These are phyloP conservation scores for Mariannaea sp. DNA, from an alignment of 2,329 filamentous ascomycete species.

Conservation along the genomic window DNA sequence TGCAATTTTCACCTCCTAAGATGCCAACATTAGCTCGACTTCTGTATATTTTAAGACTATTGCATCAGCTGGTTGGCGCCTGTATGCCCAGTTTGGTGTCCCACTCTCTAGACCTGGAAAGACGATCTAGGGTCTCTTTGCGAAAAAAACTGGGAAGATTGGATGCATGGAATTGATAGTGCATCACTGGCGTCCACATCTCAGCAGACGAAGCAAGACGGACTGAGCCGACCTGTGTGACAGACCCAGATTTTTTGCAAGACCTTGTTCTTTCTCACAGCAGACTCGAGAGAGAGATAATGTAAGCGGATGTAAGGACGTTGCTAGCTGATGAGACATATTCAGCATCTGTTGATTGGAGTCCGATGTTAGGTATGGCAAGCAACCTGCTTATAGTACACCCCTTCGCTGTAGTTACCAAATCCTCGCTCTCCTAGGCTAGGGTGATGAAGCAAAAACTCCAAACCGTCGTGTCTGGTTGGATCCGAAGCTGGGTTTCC, in stretches of 20 bases:
- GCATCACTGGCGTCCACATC: conserved; percentile 7
- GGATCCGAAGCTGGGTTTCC: background rate
- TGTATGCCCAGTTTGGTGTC: background rate
- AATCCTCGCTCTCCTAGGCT: background rate
- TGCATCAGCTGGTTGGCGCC: conserved; percentile 3
- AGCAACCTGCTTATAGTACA: background rate
- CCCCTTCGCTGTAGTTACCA: conserved; percentile 6
- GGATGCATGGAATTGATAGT: conserved; percentile 1
- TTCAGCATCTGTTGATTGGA: background rate
- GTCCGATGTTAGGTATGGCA: background rate
- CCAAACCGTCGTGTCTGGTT: background rate
- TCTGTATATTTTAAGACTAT: background rate
- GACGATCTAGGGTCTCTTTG: background rate
- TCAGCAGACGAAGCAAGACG: conserved; percentile 2
- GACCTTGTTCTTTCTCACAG: no score
- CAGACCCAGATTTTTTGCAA: background rate
- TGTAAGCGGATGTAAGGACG: no score
- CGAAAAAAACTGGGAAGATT: background rate
- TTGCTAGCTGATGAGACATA: background rate
- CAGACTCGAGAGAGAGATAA: no score
- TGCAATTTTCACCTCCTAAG: background rate
- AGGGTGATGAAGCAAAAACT: conserved; percentile 4
- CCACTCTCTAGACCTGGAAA: conserved; percentile 1
- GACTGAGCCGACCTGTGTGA: background rate
- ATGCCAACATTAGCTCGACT: background rate